Conservation (phyloP, 257 asterid species). For the Datura wrightii region DNA sequence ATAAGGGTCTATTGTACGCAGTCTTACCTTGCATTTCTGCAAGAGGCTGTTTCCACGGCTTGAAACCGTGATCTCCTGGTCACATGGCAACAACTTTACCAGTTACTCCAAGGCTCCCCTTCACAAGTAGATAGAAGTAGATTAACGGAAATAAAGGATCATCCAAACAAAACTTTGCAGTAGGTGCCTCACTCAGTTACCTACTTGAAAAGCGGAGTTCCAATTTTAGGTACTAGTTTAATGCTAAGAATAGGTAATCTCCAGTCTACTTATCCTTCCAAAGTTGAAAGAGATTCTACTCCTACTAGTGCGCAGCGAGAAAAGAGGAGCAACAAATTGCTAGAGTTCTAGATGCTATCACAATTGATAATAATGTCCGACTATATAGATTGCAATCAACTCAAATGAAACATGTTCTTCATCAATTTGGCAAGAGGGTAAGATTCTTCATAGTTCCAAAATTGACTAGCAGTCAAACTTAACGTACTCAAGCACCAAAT, state of each 20-base stretch:
- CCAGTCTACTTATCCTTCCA: neutral
- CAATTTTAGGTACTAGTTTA: neutral
- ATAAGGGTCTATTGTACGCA: no score
- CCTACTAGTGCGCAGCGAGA: neutral
- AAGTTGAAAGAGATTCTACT: neutral
- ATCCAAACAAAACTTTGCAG: neutral
- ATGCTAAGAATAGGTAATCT: neutral
- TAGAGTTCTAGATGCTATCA: neutral
- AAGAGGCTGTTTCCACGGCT: no score
- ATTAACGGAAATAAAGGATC: neutral
- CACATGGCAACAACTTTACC: no score
- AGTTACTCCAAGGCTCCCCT: no score
- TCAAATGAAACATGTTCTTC: neutral
- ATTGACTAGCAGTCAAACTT: neutral
- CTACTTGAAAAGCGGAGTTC: neutral
- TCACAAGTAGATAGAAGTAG: neutral
- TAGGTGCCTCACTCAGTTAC: neutral
- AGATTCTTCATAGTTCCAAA: neutral
- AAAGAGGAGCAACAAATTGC: conserved; percentile 19
- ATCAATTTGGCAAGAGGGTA: neutral
- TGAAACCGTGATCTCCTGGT: no score
- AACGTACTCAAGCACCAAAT: neutral
- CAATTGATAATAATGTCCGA: neutral
- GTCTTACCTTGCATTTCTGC: no score
- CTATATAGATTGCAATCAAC: neutral